These are phyloP conservation scores for Aspergillus heteromorphus DNA, from an alignment of 495 filamentous ascomycete genomes.

Conservation along the genomic window DNA sequence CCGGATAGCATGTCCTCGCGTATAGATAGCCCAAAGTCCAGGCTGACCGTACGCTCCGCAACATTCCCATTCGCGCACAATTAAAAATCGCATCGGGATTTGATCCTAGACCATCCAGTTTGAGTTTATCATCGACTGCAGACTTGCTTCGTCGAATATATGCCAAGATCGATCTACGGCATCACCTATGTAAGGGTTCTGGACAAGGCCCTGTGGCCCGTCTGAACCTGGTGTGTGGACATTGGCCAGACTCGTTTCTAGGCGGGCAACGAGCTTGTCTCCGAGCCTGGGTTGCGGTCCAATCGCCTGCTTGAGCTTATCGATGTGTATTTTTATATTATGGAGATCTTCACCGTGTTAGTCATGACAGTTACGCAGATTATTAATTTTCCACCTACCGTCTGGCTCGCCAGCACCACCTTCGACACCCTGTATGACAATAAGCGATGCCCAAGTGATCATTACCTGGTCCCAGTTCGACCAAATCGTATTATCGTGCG, in stretches of 20 bases:
- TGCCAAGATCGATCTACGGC: conserved; percentile 1
- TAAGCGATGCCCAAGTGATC: conserved; percentile 4
- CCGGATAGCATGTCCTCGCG: conserved; percentile 2
- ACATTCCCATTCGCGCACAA: not conserved
- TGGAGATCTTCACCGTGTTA: not conserved
- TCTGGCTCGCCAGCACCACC: conserved; percentile 1
- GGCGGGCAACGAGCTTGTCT: conserved; percentile 1
- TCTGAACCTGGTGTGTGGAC: not conserved
- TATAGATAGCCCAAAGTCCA: conserved; percentile 1
- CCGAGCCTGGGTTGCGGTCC: not conserved
- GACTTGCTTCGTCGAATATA: conserved; percentile 1
- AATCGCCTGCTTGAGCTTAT: not conserved
- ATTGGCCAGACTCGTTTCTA: not conserved
- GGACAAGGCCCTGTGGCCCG: too few species aligned
- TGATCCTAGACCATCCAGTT: not conserved
- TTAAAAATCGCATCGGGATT: too few species aligned
- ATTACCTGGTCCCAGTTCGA: conserved; percentile 3
- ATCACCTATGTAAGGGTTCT: too few species aligned
- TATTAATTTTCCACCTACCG: not conserved
- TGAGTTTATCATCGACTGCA: conserved; percentile 2
- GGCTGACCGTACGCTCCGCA: not conserved
- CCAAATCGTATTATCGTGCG: conserved; percentile 2
- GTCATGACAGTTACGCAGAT: not conserved
- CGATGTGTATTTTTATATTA: conserved; percentile 3
- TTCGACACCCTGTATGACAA: conserved; percentile 1